Evolutionary conservation across 2,329 filamentous ascomycete species (phyloP), one percentile per base, ranked within the genome.

Genomic region (Claviceps sp.): DNA sequence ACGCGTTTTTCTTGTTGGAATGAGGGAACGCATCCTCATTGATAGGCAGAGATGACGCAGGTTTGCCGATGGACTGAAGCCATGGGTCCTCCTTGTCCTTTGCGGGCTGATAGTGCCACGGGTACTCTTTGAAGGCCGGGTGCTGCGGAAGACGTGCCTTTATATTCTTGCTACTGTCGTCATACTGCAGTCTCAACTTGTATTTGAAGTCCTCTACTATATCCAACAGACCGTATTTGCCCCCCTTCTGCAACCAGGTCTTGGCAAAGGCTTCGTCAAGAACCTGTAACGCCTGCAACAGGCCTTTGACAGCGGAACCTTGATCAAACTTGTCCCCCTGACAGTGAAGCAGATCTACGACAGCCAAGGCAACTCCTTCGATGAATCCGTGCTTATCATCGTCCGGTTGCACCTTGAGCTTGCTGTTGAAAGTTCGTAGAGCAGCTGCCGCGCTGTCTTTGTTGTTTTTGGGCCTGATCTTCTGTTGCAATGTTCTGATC

Each of bases 121-220:
- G 30, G 30, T 34, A 34, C 4, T 34, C 30, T 11, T 34, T 34
- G 30, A 34, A 34, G 30, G 30, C 30, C 30, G 30, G 30, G 9
- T 34, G 30, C 30, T 34, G 30, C 9, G 30, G 20, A 22, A 8
- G 37, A 3, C 2, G 22, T 34, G 30, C 30, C 30, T 34, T 34
- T 34, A 34, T 34, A 11, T 34, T 34, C 30, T 34, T 34, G 30
- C 30, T 34, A 34, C n/a, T 13, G 24, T 18, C 20, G 44, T 45
- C 44, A 3, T 37, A 44, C 16, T 47, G 20, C 30, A 26, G 47
- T 20, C 50, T 38, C 24, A 54, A 36, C 44, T 18, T 52, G 36
- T 46, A 37, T 16, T 51, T 54, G 36, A 54, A 54, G 16, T 54
- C 53, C 22, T 54, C 53, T 4, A 54, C 53, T n/a, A 54, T 50